A percentile compares a stretch with the other conserved stretches of the same genome.
Evolutionary conservation across 495 filamentous ascomycete species (phyloP).

Genomic region (Lasiosphaeria ovina): DNA sequence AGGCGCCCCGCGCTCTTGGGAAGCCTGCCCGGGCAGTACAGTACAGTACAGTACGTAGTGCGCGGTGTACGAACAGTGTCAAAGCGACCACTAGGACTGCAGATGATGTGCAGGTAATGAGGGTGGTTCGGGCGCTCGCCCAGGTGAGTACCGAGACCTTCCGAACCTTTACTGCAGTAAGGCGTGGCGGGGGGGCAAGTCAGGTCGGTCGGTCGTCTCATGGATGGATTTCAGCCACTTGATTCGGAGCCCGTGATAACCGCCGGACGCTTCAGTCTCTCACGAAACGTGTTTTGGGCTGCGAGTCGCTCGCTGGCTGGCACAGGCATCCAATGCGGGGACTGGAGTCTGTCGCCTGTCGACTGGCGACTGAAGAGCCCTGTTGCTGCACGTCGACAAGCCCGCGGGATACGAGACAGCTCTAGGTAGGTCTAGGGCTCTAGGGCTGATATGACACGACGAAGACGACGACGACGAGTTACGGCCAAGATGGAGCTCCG

Average conservation of each 20-base stretch:
- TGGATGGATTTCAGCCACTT: neutral
- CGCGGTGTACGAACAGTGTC: neutral
- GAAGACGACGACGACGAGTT: too few species aligned
- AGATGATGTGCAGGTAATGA: neutral
- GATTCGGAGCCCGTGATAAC: conserved; percentile 1
- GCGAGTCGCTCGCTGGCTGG: neutral
- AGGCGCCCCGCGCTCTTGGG: neutral
- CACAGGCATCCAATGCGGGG: neutral
- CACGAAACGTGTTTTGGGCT: neutral
- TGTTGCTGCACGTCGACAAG: neutral
- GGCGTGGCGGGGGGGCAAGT: neutral
- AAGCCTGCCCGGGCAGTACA: neutral
- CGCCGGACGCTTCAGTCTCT: neutral
- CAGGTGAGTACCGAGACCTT: conserved; percentile 22
- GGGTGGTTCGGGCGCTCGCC: too few species aligned
- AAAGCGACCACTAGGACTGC: neutral
- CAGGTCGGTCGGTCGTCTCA: neutral
- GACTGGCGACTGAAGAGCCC: neutral
- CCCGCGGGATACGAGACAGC: neutral
- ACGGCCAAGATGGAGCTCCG: neutral
- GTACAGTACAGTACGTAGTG: too few species aligned
- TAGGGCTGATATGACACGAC: too few species aligned
- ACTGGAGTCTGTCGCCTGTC: neutral
- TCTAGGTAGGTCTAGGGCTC: neutral
- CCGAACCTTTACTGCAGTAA: conserved; percentile 6